Conservation (phyloP, 108 stramenopile genomes). For the Parietichytrium sp. region DNA sequence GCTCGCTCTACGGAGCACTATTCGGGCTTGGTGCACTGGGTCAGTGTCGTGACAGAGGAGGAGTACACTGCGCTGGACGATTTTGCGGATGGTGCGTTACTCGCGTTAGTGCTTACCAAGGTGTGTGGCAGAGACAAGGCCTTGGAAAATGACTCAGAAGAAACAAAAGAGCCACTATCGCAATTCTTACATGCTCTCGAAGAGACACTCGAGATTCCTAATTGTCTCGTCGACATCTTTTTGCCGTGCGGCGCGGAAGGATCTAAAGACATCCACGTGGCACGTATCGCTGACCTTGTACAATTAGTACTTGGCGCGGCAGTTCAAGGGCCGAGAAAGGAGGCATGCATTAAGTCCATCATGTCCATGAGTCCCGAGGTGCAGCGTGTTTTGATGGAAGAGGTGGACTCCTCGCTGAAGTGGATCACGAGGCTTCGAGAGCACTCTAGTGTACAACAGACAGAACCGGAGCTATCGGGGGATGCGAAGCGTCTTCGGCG, state of each 20-base stretch:
- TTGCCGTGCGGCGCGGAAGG: too few species aligned
- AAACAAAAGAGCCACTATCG: too few species aligned
- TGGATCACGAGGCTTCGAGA: background rate
- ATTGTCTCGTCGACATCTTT: too few species aligned
- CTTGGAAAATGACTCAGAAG: too few species aligned
- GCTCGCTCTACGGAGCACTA: background rate
- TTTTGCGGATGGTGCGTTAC: background rate
- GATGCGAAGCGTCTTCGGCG: too few species aligned
- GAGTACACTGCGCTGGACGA: conserved; percentile 5
- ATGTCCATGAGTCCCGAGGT: background rate
- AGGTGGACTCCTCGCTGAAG: conserved; percentile 16
- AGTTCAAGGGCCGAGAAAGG: conserved; percentile 14
- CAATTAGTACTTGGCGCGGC: conserved; percentile 9
- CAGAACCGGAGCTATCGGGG: too few species aligned
- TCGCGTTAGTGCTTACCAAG: background rate
- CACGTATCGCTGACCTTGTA: background rate
- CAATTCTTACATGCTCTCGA: too few species aligned
- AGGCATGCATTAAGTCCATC: conserved; percentile 5
- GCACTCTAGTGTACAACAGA: too few species aligned
- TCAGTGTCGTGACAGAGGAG: conserved; percentile 19
- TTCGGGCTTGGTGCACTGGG: conserved; percentile 8
- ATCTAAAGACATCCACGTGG: too few species aligned
- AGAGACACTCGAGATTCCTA: too few species aligned
- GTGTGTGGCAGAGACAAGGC: too few species aligned
- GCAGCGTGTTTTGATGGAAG: background rate